phyloP scores from a whole-genome alignment of 2,329 filamentous ascomycete genomes.

The Neofusicoccum umdonicola region DNA sequence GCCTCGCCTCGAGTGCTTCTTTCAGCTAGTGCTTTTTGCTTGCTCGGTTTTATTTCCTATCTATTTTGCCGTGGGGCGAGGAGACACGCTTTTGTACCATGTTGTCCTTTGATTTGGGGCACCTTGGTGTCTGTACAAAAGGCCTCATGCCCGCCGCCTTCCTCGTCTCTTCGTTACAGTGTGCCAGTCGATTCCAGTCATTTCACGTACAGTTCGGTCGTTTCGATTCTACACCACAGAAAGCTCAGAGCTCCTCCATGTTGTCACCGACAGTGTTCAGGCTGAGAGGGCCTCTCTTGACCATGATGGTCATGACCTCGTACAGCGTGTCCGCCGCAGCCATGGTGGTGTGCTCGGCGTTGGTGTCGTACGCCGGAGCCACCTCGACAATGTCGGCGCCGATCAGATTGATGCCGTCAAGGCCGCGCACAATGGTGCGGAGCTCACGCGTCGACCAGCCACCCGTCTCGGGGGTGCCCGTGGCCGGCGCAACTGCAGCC shows the following conservation, averaged over 20 bases:
- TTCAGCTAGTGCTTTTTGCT: too few relatives aligned
- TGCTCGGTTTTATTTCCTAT: too few relatives aligned
- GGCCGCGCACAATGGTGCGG: slow-evolving; percentile 66
- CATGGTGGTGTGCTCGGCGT: slow-evolving; percentile 72
- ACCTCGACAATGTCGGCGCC: slow-evolving; percentile 73
- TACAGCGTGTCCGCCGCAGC: slow-evolving; percentile 70
- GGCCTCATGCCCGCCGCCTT: not conserved
- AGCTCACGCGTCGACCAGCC: slow-evolving; percentile 74
- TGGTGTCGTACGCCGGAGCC: slow-evolving; percentile 69
- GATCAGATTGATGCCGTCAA: slow-evolving; percentile 68
- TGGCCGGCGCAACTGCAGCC: slow-evolving; percentile 64
- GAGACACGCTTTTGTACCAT: too few relatives aligned
- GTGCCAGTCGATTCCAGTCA: too few relatives aligned
- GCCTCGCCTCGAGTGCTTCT: too few relatives aligned
- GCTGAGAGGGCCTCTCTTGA: slow-evolving; percentile 71
- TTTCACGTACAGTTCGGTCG: not conserved
- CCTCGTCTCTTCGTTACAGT: not conserved
- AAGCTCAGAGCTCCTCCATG: slow-evolving; percentile 15
- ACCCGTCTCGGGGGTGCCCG: slow-evolving; percentile 73
- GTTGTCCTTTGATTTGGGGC: not conserved
- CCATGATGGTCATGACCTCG: slow-evolving; percentile 79
- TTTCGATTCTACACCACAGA: not conserved
- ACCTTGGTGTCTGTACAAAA: not conserved
- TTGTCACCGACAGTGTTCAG: slow-evolving; percentile 35
- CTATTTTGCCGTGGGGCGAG: too few relatives aligned